Percentiles rank a stretch among this genome's conserved stretches.
phyloP scores from a whole-genome alignment of 2,329 filamentous ascomycete species.

The Cucurbitaria berberidis region DNA sequence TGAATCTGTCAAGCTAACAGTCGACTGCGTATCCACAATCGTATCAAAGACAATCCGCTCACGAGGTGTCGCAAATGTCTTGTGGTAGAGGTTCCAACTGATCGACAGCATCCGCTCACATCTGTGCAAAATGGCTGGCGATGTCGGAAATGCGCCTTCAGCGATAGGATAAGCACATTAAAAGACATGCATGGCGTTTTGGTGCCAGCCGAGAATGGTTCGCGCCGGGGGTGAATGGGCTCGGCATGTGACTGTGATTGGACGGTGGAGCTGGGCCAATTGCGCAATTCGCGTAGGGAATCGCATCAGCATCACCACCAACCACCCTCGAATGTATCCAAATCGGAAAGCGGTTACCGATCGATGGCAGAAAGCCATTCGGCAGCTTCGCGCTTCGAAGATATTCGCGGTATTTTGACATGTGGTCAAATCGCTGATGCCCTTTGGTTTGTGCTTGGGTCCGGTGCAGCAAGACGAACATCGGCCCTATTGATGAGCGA shows the following conservation, averaged over 20 bases:
- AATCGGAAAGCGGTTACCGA: not conserved
- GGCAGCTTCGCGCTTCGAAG: no score
- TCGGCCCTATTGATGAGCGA: no score
- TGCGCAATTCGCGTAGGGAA: constrained; percentile 6
- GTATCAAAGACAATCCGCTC: not conserved
- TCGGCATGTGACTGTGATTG: constrained; percentile 6
- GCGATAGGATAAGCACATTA: constrained; percentile 3
- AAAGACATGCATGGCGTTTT: not conserved
- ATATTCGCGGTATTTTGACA: no score
- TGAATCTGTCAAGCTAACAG: not conserved
- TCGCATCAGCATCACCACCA: constrained; percentile 1
- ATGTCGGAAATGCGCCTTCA: constrained; percentile 4
- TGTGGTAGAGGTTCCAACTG: constrained; percentile 1
- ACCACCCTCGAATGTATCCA: not conserved
- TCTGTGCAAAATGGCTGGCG: not conserved
- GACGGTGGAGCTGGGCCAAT: not conserved
- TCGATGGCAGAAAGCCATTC: not conserved
- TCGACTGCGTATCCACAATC: not conserved
- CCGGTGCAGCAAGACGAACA: no score
- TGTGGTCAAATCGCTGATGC: no score
- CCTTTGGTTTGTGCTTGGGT: no score
- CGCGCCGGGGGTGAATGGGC: not conserved
- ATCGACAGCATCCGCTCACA: constrained; percentile 1
- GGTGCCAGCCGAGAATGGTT: not conserved
- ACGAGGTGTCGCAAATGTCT: constrained; percentile 2